These are phyloP conservation scores for Pyrus pyrifolia DNA, from an alignment of 306 rosid genomes.

Conservation along the genomic window DNA sequence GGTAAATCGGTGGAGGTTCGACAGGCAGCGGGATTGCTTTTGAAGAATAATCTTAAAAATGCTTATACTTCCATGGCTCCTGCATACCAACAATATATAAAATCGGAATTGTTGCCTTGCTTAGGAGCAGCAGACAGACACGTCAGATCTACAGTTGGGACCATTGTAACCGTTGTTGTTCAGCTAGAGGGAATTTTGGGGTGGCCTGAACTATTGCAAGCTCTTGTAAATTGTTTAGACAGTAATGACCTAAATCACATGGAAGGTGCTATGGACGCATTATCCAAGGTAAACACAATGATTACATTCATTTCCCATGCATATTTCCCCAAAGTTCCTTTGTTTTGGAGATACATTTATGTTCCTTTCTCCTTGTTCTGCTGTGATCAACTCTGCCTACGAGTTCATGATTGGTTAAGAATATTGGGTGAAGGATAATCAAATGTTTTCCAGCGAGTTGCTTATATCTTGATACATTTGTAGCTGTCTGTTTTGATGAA, in stretches of 20 bases:
- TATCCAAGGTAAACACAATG: constrained; percentile 66
- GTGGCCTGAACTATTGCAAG: constrained; percentile 96
- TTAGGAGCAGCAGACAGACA: constrained; percentile 85
- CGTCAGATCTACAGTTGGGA: constrained; percentile 86
- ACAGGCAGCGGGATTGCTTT: constrained; percentile 86
- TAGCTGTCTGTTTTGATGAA: background rate
- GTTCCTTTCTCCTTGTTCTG: background rate
- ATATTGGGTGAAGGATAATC: background rate
- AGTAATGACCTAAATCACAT: constrained; percentile 82
- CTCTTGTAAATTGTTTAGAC: constrained; percentile 84
- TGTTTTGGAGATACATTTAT: background rate
- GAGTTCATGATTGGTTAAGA: background rate
- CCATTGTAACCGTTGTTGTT: constrained; percentile 73
- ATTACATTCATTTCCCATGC: background rate
- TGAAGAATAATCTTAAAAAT: constrained; percentile 83
- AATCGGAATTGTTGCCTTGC: constrained; percentile 91
- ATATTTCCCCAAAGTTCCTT: background rate
- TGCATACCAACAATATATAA: constrained; percentile 72
- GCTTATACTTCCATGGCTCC: constrained; percentile 51
- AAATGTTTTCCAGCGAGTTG: background rate
- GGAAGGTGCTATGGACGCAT: constrained; percentile 99
- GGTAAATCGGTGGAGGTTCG: constrained; percentile 85
- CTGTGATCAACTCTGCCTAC: background rate
- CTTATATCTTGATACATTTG: background rate
- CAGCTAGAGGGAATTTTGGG: constrained; percentile 76